These are phyloP conservation scores for Pythium guiyangense DNA, from an alignment of 352 stramenopile genomes.

Conservation along the genomic window DNA sequence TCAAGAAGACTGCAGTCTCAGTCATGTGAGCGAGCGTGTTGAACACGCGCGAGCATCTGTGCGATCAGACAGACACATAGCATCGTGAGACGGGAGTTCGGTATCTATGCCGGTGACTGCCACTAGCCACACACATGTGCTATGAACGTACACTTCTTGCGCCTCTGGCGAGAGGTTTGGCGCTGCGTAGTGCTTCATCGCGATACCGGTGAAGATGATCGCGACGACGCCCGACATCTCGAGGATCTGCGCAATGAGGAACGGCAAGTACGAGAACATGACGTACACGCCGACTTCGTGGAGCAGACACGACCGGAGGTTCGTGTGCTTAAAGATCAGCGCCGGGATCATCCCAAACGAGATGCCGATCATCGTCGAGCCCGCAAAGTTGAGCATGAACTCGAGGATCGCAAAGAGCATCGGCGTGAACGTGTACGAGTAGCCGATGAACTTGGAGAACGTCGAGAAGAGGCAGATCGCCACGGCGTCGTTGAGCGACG, in stretches of 20 bases:
- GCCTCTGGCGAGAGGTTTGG: constrained; percentile 83
- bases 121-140: background rate
- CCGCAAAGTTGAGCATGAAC: constrained; percentile 88
- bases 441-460: constrained; percentile 90
- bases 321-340: constrained; percentile 89
- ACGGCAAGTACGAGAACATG: constrained; percentile 85
- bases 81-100: background rate
- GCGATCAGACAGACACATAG: constrained; percentile 1
- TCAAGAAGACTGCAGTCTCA: constrained; percentile 92
- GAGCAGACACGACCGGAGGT: constrained; percentile 81
- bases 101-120: background rate
- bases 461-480: constrained; percentile 92
- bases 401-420: constrained; percentile 83
- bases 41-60: constrained; percentile 84
- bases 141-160: constrained; percentile 63
- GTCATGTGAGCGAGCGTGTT: constrained; percentile 89
- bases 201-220: constrained; percentile 92
- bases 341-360: constrained; percentile 80
- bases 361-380: constrained; percentile 86
- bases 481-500: constrained; percentile 93
- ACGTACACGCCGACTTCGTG: constrained; percentile 88
- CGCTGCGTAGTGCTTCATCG: constrained; percentile 88
- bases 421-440: constrained; percentile 74
- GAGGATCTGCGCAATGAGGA: constrained; percentile 66
- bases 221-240: constrained; percentile 91